Evolutionary conservation across 306 rosid species (phyloP), one percentile per base, ranked within the genome.

Genomic region (Dryas octopetala): DNA sequence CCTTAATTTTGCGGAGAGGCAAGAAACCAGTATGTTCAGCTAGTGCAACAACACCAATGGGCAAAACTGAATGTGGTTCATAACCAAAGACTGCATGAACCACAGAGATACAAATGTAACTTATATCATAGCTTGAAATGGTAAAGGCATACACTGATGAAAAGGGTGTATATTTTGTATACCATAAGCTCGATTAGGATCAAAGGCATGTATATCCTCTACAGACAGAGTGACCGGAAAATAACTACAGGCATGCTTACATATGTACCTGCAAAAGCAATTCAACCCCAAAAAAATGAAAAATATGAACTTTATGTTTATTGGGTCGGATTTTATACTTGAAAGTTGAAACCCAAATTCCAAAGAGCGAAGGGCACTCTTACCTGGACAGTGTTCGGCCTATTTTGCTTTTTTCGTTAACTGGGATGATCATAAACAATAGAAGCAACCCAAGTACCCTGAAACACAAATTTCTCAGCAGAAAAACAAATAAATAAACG

Each of bases 21-120:
- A 95, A 81, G 87, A 89, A 95, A 41, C 99, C 97, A 16, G 97
- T 90, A 71, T 75, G 84, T 86, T 89, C 91, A 52, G 91, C 97
- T 46, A 95, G 89, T 9, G 91, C 89, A 74, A 89, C 91, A 60
- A 88, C 89, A 51, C 97, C 99, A 83, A 95, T 85, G 5, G 99
- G 96, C 79, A 90, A 83, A 81, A 95, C 99, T 6, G 97, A 95
- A 82, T 95, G 99, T 65, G 99, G 99, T 73, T 95, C 99, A 61
- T 89, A 95, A 41, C 93, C 97, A 73, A 95, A 86, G 51, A 95
- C 99, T 91, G 88, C 90, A 86, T 7, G 14, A 73, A 68, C 10
- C 6, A 53, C 70, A 58, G 5, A 70, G 5, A 19, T 1, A 5
- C 16, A 26, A 4, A 6, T 41, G 38, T 65, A 7, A 65, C 32